A percentile compares a stretch with the other conserved stretches of the same genome.
Conservation (phyloP, 1,284 basidiomycete genomes). For the Gymnopus androsaceus region DNA sequence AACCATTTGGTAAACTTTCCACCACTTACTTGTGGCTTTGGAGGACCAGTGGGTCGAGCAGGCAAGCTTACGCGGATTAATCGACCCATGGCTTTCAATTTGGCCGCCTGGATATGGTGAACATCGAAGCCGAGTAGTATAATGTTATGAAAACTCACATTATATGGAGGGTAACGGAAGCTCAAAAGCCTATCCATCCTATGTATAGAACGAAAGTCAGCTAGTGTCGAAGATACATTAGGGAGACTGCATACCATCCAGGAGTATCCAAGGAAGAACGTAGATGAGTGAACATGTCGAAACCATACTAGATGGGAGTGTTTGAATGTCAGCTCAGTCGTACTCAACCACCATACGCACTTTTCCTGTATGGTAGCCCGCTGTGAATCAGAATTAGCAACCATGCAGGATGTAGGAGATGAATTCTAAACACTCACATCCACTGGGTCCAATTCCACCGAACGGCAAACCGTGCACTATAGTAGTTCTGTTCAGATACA, state of each 20-base stretch:
- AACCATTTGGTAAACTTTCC: constrained; percentile 17
- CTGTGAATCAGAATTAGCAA: constrained; percentile 33
- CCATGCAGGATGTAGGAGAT: neutral
- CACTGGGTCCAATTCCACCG: constrained; percentile 73
- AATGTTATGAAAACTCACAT: constrained; percentile 36
- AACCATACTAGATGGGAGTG: constrained; percentile 39
- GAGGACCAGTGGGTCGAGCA: constrained; percentile 42
- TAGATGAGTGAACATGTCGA: constrained; percentile 71
- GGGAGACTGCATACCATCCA: constrained; percentile 46
- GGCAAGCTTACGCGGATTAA: constrained; percentile 35
- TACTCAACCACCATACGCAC: constrained; percentile 6
- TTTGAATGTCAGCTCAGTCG: neutral
- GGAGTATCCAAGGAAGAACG: constrained; percentile 65
- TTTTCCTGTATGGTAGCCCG: constrained; percentile 65
- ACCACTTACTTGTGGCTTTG: constrained; percentile 16
- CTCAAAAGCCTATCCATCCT: constrained; percentile 60
- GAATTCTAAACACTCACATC: constrained; percentile 47
- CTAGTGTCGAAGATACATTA: constrained; percentile 12
- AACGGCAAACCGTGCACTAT: constrained; percentile 69
- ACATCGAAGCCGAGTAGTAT: neutral
- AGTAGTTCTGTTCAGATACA: neutral
- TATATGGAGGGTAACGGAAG: constrained; percentile 68
- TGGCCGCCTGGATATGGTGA: constrained; percentile 20
- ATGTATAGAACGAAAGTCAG: neutral
- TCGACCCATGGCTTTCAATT: constrained; percentile 29